Evolutionary conservation across 1,284 basidiomycete species (phyloP), one percentile per base, ranked within the genome.

Genomic region (Ceratobasidium sp.): DNA sequence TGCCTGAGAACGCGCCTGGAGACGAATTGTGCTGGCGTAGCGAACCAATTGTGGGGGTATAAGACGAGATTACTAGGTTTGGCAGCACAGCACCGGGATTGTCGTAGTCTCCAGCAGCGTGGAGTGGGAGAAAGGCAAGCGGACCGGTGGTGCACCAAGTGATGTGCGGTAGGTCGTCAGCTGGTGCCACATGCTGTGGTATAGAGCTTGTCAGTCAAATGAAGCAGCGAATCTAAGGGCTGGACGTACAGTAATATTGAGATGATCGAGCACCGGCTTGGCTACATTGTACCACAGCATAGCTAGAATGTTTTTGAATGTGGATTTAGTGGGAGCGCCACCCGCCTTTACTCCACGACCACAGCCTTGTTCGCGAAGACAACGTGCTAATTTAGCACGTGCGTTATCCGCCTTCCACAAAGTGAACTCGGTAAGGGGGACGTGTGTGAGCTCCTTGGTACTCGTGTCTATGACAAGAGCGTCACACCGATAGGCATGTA

Each of bases 141-240:
- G 49, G 49, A 51, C 49, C 49, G 49, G 49, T 51, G 7, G 19
- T n/a, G 19, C 49, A 51, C 49, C 49, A 51, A 5, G 49, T 51
- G 19, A 51, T 51, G 19, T 51, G 49, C 19, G 49, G 49, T n/a
- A 51, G 49, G 6, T 27, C 19, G 6, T 51, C 49, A 51, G 19
- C 19, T 7, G 49, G 19, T 7, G 19, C 7, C 6, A n/a, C 24
- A 5, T 51, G 19, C 49, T 51, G 49, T 51, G 19, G 13, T n/a
- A n/a, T n/a, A n/a, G n/a, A n/a, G n/a, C n/a, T 46, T 9, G 43
- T 46, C 43, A 46, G 43, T 46, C 9, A 19, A 9, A 9, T 9
- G 43, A 46, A 9, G 43, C 43, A 19, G 43, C 9, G 43, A 46
- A 46, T 46, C 9, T 9, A 46, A 9, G 9, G 43, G 19, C 9